Base-by-base conservation (phyloP, 306 rosid species). In the Casuarina cunninghamiana region DNA sequence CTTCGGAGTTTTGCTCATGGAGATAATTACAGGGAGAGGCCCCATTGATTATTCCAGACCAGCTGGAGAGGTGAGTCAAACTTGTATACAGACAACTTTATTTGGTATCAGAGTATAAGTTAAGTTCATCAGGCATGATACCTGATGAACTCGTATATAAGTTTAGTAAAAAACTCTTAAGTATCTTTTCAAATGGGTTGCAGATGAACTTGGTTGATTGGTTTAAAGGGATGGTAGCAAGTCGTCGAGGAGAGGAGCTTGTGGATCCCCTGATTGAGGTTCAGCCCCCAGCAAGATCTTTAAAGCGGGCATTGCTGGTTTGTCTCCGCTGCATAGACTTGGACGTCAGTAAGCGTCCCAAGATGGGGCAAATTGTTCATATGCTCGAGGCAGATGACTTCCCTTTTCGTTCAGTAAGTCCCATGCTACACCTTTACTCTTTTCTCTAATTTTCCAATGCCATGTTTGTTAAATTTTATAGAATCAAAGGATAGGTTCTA, bases 171-270 rank as follows among this genome's bases (percentile, higher is more conserved):
- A 46, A 51, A 75, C 50, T 77, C 76, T 46, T 75, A 79, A 44
- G 71, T 42, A 0, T 58, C 21, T 70, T 55, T 75, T 72, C 75
- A 69, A 35, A 32, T 76, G 78, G 68, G 53, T 43, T 82, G 84
- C 86, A 95, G 98, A 95, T 95, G 97, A 95, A 95, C 84, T 82
- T 95, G 88, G 97, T 92, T 67, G 98, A 95, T 75, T 95, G 97
- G 97, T 95, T 95, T 77, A 95, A 91, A 83, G 96, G 84, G 81
- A 89, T 91, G 97, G 97, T 95, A 19, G 91, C 93, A 44, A 89
- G 85, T 85, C 97, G 93, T 43, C 91, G 97, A 35, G 93, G 96
- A 0, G 97, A 95, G 58, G 98, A 89, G 10, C 86, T 92, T 19
- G 80, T 92, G 51, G 98, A 95, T 80, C 92, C 97, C 51, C 74